Evolutionary conservation across 495 filamentous ascomycete genomes (phyloP).

Genomic region (Penicillium pulvis): DNA sequence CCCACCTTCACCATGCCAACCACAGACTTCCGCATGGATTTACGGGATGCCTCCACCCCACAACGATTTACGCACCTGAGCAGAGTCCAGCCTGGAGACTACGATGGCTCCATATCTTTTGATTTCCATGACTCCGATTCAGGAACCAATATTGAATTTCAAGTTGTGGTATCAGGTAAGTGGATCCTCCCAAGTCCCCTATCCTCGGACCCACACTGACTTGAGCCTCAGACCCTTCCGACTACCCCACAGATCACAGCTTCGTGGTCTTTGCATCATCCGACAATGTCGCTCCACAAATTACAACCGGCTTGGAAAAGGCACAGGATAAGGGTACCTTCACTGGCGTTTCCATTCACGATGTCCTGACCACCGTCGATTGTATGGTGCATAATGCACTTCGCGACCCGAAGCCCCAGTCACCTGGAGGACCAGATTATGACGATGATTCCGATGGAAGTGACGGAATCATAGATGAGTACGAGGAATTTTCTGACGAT

Average conservation of each 20-base stretch:
- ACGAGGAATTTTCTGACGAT: conserved; percentile 31
- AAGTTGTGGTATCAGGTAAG: conserved; percentile 57
- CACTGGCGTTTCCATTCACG: conserved; percentile 28
- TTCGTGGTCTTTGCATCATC: conserved; percentile 62
- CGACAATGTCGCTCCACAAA: conserved; percentile 45
- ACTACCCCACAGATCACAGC: conserved; percentile 64
- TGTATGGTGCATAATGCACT: conserved; percentile 29
- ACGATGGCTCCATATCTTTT: conserved; percentile 65
- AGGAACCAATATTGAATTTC: conserved; percentile 45
- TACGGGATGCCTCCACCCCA: conserved; percentile 40
- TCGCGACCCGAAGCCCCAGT: conserved; percentile 13
- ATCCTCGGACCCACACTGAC: conserved; percentile 1
- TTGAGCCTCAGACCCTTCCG: conserved; percentile 51
- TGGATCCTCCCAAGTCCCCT: conserved; percentile 5
- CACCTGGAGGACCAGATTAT: background rate
- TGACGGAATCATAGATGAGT: conserved; percentile 16
- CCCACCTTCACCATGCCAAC: conserved; percentile 51
- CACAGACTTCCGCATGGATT: conserved; percentile 54
- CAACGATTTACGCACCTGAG: conserved; percentile 40
- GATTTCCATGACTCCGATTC: conserved; percentile 36
- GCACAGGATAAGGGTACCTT: conserved; percentile 26
- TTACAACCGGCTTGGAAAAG: conserved; percentile 51
- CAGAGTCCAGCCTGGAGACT: conserved; percentile 56
- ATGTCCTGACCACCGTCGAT: conserved; percentile 42
- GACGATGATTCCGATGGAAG: conserved; percentile 12